Percentiles rank a stretch among this genome's conserved stretches.
Evolutionary conservation across 225 moss, liverwort and hornwort genomes (phyloP).

Genomic region (Ulota crispa): DNA sequence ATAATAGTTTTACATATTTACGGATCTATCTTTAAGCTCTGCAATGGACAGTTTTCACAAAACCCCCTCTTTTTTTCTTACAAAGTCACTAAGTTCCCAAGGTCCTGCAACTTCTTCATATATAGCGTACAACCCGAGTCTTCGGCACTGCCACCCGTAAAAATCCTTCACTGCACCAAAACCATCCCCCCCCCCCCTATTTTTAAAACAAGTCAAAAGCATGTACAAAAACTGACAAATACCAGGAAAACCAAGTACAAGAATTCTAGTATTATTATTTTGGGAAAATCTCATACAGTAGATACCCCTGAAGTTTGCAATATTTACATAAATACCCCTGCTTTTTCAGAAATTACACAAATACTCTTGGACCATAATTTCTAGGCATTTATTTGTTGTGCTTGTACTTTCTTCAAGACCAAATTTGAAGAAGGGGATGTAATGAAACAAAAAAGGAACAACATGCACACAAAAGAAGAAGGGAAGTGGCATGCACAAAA

Average conservation of each 20-base stretch:
- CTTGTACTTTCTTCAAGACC: too few species aligned
- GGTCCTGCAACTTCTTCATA: slow-evolving; percentile 35
- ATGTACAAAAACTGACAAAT: background rate
- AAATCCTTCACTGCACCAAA: slow-evolving; percentile 77
- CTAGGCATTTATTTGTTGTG: too few species aligned
- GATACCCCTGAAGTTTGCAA: too few species aligned
- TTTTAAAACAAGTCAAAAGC: background rate
- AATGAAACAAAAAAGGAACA: too few species aligned
- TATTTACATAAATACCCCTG: too few species aligned
- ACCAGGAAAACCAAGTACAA: background rate
- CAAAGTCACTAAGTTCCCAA: slow-evolving; percentile 15
- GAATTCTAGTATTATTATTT: background rate
- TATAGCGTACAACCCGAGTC: slow-evolving; percentile 66
- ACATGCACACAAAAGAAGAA: too few species aligned
- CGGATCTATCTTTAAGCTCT: slow-evolving; percentile 7
- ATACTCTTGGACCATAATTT: too few species aligned
- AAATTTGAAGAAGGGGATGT: too few species aligned
- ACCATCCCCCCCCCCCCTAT: background rate
- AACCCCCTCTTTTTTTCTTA: background rate
- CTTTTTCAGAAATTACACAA: too few species aligned
- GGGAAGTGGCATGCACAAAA: too few species aligned
- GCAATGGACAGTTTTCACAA: slow-evolving; percentile 5
- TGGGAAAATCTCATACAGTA: too few species aligned
- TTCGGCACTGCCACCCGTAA: slow-evolving; percentile 82
- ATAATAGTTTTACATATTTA: slow-evolving; percentile 6